Base-by-base conservation (phyloP, 2,329 filamentous ascomycete genomes). In the Sarocladiaceae sp. region DNA sequence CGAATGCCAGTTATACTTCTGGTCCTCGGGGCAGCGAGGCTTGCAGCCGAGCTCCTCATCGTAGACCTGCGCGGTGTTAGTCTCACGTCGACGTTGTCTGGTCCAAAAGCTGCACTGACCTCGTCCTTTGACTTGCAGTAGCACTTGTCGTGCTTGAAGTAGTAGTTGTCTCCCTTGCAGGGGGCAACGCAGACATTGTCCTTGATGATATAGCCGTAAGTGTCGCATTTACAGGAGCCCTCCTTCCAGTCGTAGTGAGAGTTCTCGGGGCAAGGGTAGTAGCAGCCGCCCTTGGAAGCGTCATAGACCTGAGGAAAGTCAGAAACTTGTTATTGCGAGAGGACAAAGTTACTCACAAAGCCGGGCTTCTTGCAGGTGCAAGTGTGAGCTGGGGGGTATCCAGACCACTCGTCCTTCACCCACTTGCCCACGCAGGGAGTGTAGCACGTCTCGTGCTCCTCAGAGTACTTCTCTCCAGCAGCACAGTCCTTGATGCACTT, bases 401-500 rank as follows among this genome's bases (percentile, higher is more conserved):
- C n/a, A n/a, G n/a, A n/a, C n/a, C n/a, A n/a, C n/a, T n/a, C n/a
- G n/a, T n/a, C n/a, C n/a, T n/a, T n/a, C 13, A 18, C 5, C 4
- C 33, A 10, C 10, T 6, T 15, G 18, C 10, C 6, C 7, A 29
- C 26, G 9, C 26, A 7, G 26, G 26, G 13, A 29, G 7, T 29
- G 13, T 13, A 29, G 26, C 26, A 29, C 26, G 26, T 13, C 26
- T 29, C 26, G 9, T 7, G 26, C 7, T 29, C 33, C n/a, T 27
- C 9, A 10, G 23, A 21, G 9, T 23, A 23, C 13, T 18, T 13
- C 23, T 24, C 26, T 3, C 19, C 13, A 18, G 37, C 23, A 13
- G 29, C 20, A 18, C 37, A 41, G n/a, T n/a, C n/a, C 37, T 41
- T 41, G n/a, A 27, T 11, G 23, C 13, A 41, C 23, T 41, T 11